Percentiles rank a stretch among this genome's conserved stretches.
Evolutionary conservation across 2,329 filamentous ascomycete genomes (phyloP).

Genomic region (Diplodia scrobiculata): DNA sequence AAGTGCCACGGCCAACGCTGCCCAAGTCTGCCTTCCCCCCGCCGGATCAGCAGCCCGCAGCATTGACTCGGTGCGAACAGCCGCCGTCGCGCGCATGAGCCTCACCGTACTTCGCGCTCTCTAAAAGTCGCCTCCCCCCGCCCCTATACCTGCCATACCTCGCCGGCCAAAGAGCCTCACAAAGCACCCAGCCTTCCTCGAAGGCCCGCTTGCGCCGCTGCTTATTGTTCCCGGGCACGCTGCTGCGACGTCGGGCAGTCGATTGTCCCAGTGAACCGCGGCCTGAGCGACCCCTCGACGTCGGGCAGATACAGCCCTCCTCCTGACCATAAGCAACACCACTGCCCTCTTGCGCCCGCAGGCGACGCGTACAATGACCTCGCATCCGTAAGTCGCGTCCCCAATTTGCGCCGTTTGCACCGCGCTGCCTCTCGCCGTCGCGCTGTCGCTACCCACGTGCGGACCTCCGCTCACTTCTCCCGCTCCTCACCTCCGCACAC

Average conservation of each 20-base stretch:
- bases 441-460: slow-evolving; percentile 11
- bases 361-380: slow-evolving; percentile 14
- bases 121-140: slow-evolving; percentile 28
- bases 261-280: slow-evolving; percentile 22
- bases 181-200: slow-evolving; percentile 4
- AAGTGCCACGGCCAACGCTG: slow-evolving; percentile 24
- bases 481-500: neutral
- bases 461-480: slow-evolving; percentile 15
- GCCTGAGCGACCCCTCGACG: slow-evolving; percentile 26
- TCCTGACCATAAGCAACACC: slow-evolving; percentile 16
- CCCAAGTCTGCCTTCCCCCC: slow-evolving; percentile 22
- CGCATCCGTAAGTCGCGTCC: slow-evolving; percentile 27
- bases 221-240: slow-evolving; percentile 13
- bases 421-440: neutral
- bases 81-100: slow-evolving; percentile 29
- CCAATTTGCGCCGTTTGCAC: neutral
- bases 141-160: slow-evolving; percentile 26
- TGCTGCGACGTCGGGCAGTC: slow-evolving; percentile 22
- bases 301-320: slow-evolving; percentile 18
- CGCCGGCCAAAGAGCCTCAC: neutral
- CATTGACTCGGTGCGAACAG: slow-evolving; percentile 28
- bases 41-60: slow-evolving; percentile 27
- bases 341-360: slow-evolving; percentile 4
- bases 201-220: slow-evolving; percentile 21
- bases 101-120: slow-evolving; percentile 29